Evolutionary conservation across 495 filamentous ascomycete genomes (phyloP), one percentile per base, ranked within the genome.

Genomic region (Penicillium macrosclerotiorum): DNA sequence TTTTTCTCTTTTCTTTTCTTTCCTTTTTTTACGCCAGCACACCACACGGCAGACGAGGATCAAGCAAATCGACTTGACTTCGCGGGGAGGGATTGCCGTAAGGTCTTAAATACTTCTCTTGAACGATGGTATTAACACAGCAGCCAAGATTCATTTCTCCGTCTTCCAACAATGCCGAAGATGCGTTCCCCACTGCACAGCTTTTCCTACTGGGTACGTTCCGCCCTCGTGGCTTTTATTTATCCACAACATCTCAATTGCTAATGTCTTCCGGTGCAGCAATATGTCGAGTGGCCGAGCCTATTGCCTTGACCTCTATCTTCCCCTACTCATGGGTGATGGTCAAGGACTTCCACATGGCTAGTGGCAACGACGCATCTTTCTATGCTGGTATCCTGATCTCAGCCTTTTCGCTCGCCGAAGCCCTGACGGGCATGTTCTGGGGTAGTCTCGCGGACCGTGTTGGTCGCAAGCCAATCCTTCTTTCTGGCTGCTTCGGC

Each of bases 251-350:
- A 23, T 4, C 14, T 16, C 20, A 6, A 13, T 8, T 23, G 3
- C 40, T 43, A 17, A 32, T 13, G 4, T 7, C 1, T 5, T 16
- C 30, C 23, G 22, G 14, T 52, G 37, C 55, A 77, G 81, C 82
- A 57, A 80, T 86, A 69, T 84, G 84, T 64, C 85, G 90, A 38
- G 78, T 95, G 50, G 87, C 89, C 29, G 90, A 95, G 68, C 90
- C 89, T 5, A 88, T 95, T 46, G 89, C 89, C 32, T 78, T 94
- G 49, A 91, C 88, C 3, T 90, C 86, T 59, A 88, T 91, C 67
- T 87, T 90, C 47, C 88, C 88, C 12, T 95, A 94, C 67, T 87
- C 90, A 44, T 94, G 85, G 83, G 80, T 84, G 49, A 82, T 91
- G 66, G 82, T 90, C 56, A 83, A 81, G 62, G 74, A 85, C 52